These are phyloP conservation scores for Debaryomycetaceae sp. DNA, from an alignment of 1,139 yeast species.

Conservation along the genomic window DNA sequence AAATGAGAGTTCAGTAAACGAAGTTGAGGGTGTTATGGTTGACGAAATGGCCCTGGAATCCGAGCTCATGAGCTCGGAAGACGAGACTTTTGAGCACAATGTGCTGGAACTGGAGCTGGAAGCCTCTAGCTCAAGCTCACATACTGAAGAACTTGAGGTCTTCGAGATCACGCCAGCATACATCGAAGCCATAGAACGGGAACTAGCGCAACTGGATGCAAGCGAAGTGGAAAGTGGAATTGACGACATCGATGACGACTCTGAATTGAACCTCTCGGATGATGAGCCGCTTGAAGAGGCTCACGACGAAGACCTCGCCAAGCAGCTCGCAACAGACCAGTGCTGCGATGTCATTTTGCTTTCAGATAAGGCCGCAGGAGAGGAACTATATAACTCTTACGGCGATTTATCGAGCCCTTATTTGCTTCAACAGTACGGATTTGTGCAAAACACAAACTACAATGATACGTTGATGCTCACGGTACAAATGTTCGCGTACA, in stretches of 20 bases:
- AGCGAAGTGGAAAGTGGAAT: slow-evolving; percentile 14
- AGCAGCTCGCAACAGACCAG: slow-evolving; percentile 28
- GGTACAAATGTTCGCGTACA: slow-evolving; percentile 42
- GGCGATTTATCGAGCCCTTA: slow-evolving; percentile 64
- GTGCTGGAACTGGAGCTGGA: slow-evolving; percentile 14
- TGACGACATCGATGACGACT: slow-evolving; percentile 17
- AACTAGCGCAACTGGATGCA: slow-evolving; percentile 13
- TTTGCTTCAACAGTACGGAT: slow-evolving; percentile 72
- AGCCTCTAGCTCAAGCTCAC: slow-evolving; percentile 11
- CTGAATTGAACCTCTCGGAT: slow-evolving; percentile 28
- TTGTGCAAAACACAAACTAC: slow-evolving; percentile 52
- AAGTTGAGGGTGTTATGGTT: slow-evolving; percentile 12
- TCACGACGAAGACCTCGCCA: slow-evolving; percentile 22
- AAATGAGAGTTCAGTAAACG: slow-evolving; percentile 20
- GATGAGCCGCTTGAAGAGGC: slow-evolving; percentile 21
- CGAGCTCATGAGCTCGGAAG: slow-evolving; percentile 10
- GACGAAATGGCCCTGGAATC: slow-evolving; percentile 7
- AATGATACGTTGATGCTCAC: slow-evolving; percentile 58
- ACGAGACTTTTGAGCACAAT: slow-evolving; percentile 18
- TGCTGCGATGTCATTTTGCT: slow-evolving; percentile 52
- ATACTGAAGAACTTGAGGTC: slow-evolving; percentile 10
- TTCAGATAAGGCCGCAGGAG: slow-evolving; percentile 29
- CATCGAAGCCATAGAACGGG: slow-evolving; percentile 22
- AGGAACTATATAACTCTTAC: slow-evolving; percentile 72
- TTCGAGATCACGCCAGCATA: slow-evolving; percentile 26